Conservation (phyloP, 176 grass and related monocot species). For the Metroxylon sagu region DNA sequence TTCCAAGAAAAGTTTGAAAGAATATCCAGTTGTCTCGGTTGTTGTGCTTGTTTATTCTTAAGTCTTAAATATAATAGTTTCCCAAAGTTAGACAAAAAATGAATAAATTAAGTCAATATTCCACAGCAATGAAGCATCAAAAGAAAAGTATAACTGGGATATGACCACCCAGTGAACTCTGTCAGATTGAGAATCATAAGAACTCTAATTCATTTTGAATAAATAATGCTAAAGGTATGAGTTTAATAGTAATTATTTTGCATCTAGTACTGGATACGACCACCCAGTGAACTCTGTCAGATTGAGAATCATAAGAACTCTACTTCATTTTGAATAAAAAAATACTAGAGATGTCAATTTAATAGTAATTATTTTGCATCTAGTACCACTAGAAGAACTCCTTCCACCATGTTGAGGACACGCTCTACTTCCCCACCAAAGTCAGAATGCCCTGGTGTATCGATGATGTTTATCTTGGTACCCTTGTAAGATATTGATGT, state of each 20-base stretch:
- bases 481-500: constrained; percentile 97
- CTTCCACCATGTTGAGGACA: constrained; percentile 98
- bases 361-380: not conserved
- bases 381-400: constrained; percentile 94
- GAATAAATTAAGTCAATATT: too few species aligned
- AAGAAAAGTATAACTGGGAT: too few species aligned
- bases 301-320: not conserved
- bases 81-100: too few species aligned
- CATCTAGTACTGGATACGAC: not conserved
- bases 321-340: too few species aligned
- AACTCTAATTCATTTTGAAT: too few species aligned
- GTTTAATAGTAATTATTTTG: not conserved
- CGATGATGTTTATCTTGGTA: constrained; percentile 97
- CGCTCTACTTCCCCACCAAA: constrained; percentile 97
- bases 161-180: not conserved
- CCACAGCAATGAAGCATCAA: too few species aligned
- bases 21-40: too few species aligned
- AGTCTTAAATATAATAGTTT: too few species aligned
- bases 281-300: not conserved
- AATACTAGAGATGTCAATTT: too few species aligned
- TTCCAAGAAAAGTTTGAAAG: too few species aligned
- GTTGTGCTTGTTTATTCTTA: too few species aligned
- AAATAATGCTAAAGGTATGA: too few species aligned
- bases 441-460: constrained; percentile 95
- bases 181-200: constrained; percentile 1